These are phyloP conservation scores for Aspergillus brasiliensis DNA, from an alignment of 2,329 filamentous ascomycete species.

Conservation along the genomic window DNA sequence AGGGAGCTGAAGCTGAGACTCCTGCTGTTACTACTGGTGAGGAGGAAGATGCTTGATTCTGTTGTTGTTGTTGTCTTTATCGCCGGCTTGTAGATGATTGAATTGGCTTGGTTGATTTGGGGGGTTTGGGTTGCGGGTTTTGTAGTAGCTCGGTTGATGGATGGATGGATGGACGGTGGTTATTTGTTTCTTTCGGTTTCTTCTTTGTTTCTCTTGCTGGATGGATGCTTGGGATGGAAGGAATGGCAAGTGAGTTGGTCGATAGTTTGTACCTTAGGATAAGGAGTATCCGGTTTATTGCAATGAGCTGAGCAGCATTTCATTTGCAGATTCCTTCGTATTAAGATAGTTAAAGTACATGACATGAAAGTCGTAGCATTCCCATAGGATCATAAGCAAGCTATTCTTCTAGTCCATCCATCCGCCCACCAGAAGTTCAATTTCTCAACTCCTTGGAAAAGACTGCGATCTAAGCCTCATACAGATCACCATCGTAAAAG, in stretches of 20 bases:
- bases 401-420: too few species aligned
- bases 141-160: not conserved
- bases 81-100: not conserved
- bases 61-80: not conserved
- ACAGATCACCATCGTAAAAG: not conserved
- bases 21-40: not conserved
- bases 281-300: not conserved
- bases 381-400: too few species aligned
- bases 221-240: not conserved
- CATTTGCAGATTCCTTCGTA: not conserved
- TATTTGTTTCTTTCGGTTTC: too few species aligned
- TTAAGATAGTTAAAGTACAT: not conserved
- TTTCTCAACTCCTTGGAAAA: not conserved
- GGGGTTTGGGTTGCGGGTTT: not conserved
- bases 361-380: too few species aligned
- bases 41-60: not conserved
- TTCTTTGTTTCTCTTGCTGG: not conserved
- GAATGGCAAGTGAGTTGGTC: not conserved
- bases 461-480: not conserved
- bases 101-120: not conserved
- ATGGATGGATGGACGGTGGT: too few species aligned
- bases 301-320: not conserved
- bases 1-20: not conserved
- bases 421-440: too few species aligned
- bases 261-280: not conserved